These are phyloP conservation scores for Syncephalis fuscata DNA, from an alignment of 371 early-diverging fungal species.

Conservation along the genomic window DNA sequence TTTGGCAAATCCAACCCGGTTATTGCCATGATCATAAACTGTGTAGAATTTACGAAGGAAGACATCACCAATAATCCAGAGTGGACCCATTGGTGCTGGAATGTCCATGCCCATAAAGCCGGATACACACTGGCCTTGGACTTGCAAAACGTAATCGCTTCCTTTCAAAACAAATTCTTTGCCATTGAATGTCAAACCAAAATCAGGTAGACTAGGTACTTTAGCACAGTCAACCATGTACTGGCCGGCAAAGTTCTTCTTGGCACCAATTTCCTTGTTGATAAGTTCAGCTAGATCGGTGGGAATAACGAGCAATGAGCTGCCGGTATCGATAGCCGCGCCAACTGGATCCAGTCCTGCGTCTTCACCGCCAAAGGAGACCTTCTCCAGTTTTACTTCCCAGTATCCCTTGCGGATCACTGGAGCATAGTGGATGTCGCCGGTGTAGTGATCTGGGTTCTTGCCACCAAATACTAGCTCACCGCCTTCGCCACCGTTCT, in stretches of 20 bases:
- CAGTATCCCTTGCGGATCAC: conserved; percentile 85
- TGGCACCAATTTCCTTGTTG: conserved; percentile 74
- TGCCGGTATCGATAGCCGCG: conserved; percentile 75
- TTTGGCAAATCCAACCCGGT: conserved; percentile 37
- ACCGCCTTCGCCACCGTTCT: conserved; percentile 45
- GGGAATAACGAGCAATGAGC: conserved; percentile 62
- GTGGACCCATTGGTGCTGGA: conserved; percentile 45
- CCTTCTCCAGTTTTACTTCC: conserved; percentile 69
- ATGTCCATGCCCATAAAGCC: conserved; percentile 89
- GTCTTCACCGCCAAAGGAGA: conserved; percentile 48
- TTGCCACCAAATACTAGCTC: conserved; percentile 73
- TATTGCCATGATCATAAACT: conserved; percentile 72
- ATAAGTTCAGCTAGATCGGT: conserved; percentile 59
- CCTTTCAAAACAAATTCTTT: conserved; percentile 27
- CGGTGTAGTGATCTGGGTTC: conserved; percentile 48
- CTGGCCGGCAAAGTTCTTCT: conserved; percentile 79
- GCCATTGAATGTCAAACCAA: conserved; percentile 58
- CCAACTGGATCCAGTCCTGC: conserved; percentile 33
- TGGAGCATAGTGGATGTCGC: conserved; percentile 60
- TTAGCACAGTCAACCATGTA: conserved; percentile 59
- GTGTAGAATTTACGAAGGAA: conserved; percentile 86
- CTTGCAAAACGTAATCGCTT: conserved; percentile 67
- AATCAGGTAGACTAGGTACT: conserved; percentile 48
- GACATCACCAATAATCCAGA: conserved; percentile 78
- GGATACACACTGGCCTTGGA: conserved; percentile 70